phyloP scores from a whole-genome alignment of 2,329 filamentous ascomycete genomes.

The Colletotrichum eremochloae region DNA sequence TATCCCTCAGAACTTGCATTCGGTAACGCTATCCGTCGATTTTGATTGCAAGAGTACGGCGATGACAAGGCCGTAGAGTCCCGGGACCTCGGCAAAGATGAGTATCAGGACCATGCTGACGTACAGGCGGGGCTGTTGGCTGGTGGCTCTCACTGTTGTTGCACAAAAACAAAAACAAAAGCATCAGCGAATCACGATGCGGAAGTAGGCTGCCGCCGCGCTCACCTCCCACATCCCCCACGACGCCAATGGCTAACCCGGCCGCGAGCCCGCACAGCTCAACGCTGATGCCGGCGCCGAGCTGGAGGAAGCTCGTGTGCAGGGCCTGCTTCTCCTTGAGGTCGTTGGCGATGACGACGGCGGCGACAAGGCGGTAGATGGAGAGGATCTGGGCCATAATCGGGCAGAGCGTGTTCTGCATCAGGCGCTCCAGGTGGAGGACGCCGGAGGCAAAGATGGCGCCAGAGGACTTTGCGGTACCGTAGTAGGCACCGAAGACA shows the following conservation, averaged over 20 bases:
- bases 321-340: conserved; percentile 58
- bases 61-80: conserved; percentile 62
- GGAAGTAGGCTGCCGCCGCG: conserved; percentile 31
- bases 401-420: conserved; percentile 60
- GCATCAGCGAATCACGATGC: background rate
- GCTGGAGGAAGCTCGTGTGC: conserved; percentile 59
- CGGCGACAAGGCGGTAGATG: conserved; percentile 61
- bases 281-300: conserved; percentile 59
- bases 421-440: conserved; percentile 59
- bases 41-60: conserved; percentile 63
- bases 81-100: conserved; percentile 62
- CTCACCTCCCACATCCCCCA: conserved; percentile 60
- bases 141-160: conserved; percentile 57
- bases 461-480: conserved; percentile 58
- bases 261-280: conserved; percentile 61
- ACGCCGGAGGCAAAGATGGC: conserved; percentile 60
- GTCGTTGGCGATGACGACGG: conserved; percentile 59
- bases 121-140: conserved; percentile 62
- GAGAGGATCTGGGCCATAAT: conserved; percentile 64
- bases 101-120: conserved; percentile 63
- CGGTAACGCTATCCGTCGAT: background rate
- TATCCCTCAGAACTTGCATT: conserved; percentile 10
- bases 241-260: conserved; percentile 61
- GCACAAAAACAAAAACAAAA: background rate
- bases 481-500: conserved; percentile 62